Percentiles rank a stretch among this genome's conserved stretches.
Evolutionary conservation across 768 basidiomycete species (phyloP).

Genomic region (Pisolithus sp.): DNA sequence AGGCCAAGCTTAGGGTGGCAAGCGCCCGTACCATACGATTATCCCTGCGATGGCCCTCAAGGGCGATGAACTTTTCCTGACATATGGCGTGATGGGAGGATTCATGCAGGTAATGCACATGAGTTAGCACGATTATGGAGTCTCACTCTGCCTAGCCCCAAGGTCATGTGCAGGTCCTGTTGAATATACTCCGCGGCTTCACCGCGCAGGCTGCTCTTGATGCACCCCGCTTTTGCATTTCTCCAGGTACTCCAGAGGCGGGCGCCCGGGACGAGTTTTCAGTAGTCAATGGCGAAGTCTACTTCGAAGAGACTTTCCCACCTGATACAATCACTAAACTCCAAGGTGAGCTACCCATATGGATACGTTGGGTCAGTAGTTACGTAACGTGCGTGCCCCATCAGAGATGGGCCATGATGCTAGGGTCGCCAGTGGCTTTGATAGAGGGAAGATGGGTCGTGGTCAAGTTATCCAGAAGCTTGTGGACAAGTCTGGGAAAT

Average conservation of each 20-base stretch:
- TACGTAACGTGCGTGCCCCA: not conserved
- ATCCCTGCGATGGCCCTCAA: constrained; percentile 83
- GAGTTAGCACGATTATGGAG: not conserved
- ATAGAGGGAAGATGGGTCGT: constrained; percentile 64
- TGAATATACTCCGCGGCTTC: constrained; percentile 85
- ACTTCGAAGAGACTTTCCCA: constrained; percentile 80
- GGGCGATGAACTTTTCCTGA: constrained; percentile 77
- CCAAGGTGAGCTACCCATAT: constrained; percentile 40
- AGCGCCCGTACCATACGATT: constrained; percentile 90
- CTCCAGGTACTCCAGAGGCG: constrained; percentile 66
- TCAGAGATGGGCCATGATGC: constrained; percentile 89
- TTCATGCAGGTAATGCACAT: constrained; percentile 63
- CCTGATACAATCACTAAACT: constrained; percentile 58
- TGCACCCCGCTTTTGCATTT: constrained; percentile 94
- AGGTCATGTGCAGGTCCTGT: constrained; percentile 90
- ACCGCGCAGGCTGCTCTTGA: constrained; percentile 87
- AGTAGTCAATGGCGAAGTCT: constrained; percentile 72
- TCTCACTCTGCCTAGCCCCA: constrained; percentile 55
- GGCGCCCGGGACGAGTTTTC: constrained; percentile 46
- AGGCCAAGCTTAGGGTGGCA: constrained; percentile 51
- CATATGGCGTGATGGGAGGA: constrained; percentile 89
- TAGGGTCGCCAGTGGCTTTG: constrained; percentile 52
- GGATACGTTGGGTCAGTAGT: not conserved
- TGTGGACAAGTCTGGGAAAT: constrained; percentile 52
- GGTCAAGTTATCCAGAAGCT: constrained; percentile 89